Base-by-base conservation (phyloP, 2,329 filamentous ascomycete species). In the Endoconidiophora laricicola region DNA sequence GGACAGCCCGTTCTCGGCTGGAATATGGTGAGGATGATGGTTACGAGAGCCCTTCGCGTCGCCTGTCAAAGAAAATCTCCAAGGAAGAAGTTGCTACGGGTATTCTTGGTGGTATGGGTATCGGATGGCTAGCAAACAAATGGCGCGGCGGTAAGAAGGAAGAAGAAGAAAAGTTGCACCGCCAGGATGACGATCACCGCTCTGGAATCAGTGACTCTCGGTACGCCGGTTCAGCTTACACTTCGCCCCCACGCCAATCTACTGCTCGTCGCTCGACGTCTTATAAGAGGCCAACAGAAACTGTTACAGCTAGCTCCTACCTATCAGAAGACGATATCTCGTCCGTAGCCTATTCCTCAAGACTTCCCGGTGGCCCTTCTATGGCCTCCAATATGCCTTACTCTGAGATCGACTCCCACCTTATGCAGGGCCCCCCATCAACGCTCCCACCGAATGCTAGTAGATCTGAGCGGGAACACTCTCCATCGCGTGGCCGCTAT, bases 51-150 rank as follows among this genome's bases (percentile, higher is more conserved):
- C 79, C 76, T 10, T 86, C 80, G 42, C 69, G 72, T 49, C 73
- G 74, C 42, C 68, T 69, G 10, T 24, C 51, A 2, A 53, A 53
- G 29, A 43, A 49, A 22, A 3, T 46, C 16, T 49, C 51, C 7
- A 48, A 40, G 24, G 51, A 53, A 29, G 41, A 70, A 1, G 63
- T 70, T n/a, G 72, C 70, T 20, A 76, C 29, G 4, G 44, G 44
- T 38, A 16, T 46, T 23, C 44, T 46, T 12, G 74, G 74, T 1
- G 69, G 79, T 2, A 63, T 85, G 23, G 81, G 81, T 2, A 67
- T 82, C 33, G 83, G 81, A 6, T 83, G 81, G 67, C 65, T 87
- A 44, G 74, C 76, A 5, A 80, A 74, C 65, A 75, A 76, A 60
- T 71, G 83, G 61, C 76, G 73, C 56, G 70, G 78, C 62, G 65